These are phyloP conservation scores for Leonotis leonurus DNA, from an alignment of 257 asterid species.

Conservation along the genomic window DNA sequence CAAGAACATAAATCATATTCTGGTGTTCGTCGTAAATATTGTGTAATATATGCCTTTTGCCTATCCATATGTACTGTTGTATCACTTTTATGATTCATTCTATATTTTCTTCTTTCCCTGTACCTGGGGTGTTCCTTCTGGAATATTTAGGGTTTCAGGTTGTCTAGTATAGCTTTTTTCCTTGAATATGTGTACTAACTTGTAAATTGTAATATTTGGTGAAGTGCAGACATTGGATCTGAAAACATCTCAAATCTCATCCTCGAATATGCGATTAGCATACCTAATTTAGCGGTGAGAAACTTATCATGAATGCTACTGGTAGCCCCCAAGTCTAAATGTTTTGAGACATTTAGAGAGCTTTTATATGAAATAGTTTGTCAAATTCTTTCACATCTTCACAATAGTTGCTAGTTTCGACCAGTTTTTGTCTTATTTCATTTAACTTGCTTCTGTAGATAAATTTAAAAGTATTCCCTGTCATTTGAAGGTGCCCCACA, in stretches of 20 bases:
- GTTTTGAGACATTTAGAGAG: slow-evolving; percentile 5
- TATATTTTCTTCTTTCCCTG: neutral
- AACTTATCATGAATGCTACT: slow-evolving; percentile 47
- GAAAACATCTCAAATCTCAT: slow-evolving; percentile 56
- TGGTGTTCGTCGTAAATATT: neutral
- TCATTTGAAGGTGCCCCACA: slow-evolving; percentile 3
- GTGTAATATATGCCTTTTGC: slow-evolving; percentile 4
- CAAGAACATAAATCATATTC: neutral
- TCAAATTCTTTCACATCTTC: slow-evolving; percentile 8
- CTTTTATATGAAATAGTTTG: slow-evolving; percentile 8
- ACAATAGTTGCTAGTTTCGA: slow-evolving; percentile 2
- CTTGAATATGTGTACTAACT: neutral
- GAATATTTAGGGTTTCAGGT: slow-evolving; percentile 3
- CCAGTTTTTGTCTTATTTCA: neutral
- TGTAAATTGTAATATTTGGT: slow-evolving; percentile 17
- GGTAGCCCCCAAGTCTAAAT: slow-evolving; percentile 29
- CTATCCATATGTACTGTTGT: neutral
- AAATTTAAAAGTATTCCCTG: neutral
- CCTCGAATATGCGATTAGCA: slow-evolving; percentile 44
- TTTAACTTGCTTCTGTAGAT: neutral
- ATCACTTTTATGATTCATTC: neutral
- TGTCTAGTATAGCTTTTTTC: slow-evolving; percentile 9
- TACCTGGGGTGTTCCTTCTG: neutral
- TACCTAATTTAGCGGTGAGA: slow-evolving; percentile 69
- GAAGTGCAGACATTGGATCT: slow-evolving; percentile 45